Evolutionary conservation across 257 asterid species (phyloP).

Genomic region (Solanum gracilifrons): DNA sequence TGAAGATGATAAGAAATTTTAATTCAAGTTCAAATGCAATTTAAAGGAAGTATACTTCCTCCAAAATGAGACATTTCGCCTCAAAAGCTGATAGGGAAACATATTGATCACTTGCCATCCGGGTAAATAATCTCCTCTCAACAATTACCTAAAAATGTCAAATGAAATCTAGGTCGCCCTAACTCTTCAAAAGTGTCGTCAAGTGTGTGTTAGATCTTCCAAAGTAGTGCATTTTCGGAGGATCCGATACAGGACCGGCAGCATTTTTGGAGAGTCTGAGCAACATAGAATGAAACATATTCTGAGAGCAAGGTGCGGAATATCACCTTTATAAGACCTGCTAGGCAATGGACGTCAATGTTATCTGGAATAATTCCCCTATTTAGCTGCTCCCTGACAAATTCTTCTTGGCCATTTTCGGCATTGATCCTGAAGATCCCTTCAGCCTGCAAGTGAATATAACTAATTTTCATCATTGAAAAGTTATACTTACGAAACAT

Average conservation of each 20-base stretch:
- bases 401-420: conserved; percentile 62
- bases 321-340: conserved; percentile 68
- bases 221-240: neutral
- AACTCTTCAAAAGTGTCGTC: neutral
- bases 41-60: neutral
- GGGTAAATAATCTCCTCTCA: neutral
- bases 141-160: neutral
- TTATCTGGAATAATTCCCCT: conserved; percentile 48
- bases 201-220: neutral
- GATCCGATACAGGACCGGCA: neutral
- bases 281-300: neutral
- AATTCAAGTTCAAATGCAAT: neutral
- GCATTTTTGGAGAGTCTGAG: neutral
- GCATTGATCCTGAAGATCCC: conserved; percentile 80
- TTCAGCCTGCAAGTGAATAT: conserved; percentile 36
- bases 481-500: neutral
- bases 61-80: neutral
- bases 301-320: neutral
- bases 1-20: neutral
- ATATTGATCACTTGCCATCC: neutral
- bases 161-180: neutral
- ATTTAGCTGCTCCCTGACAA: conserved; percentile 51
- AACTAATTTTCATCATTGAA: neutral
- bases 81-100: neutral
- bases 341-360: conserved; percentile 72